phyloP scores from a whole-genome alignment of 495 filamentous ascomycete species.

The Daldinia grandis region DNA sequence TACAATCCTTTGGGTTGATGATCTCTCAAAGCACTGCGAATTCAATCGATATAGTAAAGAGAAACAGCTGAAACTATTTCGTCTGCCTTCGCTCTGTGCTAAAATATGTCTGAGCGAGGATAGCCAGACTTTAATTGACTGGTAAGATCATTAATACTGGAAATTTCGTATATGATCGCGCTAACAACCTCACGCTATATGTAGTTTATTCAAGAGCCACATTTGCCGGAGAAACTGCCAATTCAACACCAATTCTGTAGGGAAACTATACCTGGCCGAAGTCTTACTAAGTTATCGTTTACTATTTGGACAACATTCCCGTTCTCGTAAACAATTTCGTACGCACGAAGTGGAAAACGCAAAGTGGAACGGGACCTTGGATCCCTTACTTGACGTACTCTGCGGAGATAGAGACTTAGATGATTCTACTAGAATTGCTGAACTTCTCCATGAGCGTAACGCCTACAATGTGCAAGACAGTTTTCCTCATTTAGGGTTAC shows the following conservation, averaged over 20 bases:
- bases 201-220: slow-evolving; percentile 4
- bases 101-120: slow-evolving; percentile 5
- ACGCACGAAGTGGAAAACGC: background rate
- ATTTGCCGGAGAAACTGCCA: background rate
- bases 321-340: background rate
- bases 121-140: background rate
- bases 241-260: background rate
- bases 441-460: slow-evolving; percentile 4
- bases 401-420: background rate
- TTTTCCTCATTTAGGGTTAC: slow-evolving; percentile 11
- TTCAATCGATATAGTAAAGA: slow-evolving; percentile 7
- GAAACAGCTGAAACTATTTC: slow-evolving; percentile 12
- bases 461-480: background rate
- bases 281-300: slow-evolving; percentile 13
- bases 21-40: slow-evolving; percentile 12
- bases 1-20: slow-evolving; percentile 8
- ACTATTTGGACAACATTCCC: slow-evolving; percentile 11
- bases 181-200: background rate
- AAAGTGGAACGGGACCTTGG: background rate
- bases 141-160: background rate
- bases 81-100: slow-evolving; percentile 16
- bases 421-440: background rate
- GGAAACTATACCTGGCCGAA: slow-evolving; percentile 6
- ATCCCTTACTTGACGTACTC: slow-evolving; percentile 12
- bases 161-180: background rate